Evolutionary conservation across 2,329 filamentous ascomycete species (phyloP).

Genomic region (Aspergillus neotritici): DNA sequence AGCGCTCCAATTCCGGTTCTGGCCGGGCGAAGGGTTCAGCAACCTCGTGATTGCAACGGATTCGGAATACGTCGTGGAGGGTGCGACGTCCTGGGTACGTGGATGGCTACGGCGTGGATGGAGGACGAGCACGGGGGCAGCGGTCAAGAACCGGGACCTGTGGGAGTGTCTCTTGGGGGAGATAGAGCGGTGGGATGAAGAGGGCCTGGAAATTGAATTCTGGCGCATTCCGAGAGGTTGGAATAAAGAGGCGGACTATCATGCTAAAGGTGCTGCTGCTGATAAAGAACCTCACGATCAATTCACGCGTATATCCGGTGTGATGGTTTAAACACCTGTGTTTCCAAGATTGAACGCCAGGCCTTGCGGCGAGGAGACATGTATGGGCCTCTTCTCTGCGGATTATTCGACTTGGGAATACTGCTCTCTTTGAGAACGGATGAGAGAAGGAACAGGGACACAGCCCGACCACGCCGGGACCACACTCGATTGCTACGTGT

Average conservation of each 20-base stretch:
- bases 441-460: too few species aligned
- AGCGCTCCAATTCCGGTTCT: constrained; percentile 43
- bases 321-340: too few species aligned
- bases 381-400: too few species aligned
- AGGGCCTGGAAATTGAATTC: constrained; percentile 39
- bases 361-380: too few species aligned
- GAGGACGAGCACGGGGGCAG: constrained; percentile 28
- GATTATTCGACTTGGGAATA: too few species aligned
- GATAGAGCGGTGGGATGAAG: constrained; percentile 25
- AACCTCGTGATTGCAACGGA: constrained; percentile 51
- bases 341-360: too few species aligned
- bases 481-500: too few species aligned
- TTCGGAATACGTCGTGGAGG: constrained; percentile 47
- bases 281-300: too few species aligned
- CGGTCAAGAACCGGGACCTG: constrained; percentile 49
- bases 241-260: constrained; percentile 41
- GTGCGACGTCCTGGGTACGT: constrained; percentile 41
- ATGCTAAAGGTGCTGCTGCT: constrained; percentile 5
- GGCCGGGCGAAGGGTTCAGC: constrained; percentile 41
- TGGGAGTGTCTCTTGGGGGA: constrained; percentile 48
- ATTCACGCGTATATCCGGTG: too few species aligned
- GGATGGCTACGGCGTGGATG: constrained; percentile 45
- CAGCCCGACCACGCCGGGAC: too few species aligned
- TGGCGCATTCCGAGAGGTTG: constrained; percentile 45
- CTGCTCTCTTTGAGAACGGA: too few species aligned